Conservation (phyloP, 257 asterid genomes). For the Fraxinus cuspidata region DNA sequence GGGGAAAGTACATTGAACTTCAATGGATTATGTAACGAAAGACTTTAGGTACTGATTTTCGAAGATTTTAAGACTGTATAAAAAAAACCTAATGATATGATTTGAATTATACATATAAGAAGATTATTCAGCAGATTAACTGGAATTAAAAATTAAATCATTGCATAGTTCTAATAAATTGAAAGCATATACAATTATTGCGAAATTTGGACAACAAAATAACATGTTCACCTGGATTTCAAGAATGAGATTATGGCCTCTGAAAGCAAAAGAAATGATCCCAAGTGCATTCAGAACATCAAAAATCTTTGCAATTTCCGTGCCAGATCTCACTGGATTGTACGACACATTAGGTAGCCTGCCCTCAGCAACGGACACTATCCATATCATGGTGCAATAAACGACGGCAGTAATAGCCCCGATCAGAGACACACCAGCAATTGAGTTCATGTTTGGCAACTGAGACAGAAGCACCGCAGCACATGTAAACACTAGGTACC, state of each 20-base stretch:
- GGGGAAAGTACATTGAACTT: not conserved
- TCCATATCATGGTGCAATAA: constrained; percentile 80
- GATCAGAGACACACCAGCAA: constrained; percentile 79
- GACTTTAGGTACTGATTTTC: not conserved
- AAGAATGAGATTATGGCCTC: constrained; percentile 91
- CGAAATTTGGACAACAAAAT: not conserved
- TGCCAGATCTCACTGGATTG: constrained; percentile 43
- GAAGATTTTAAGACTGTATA: no score
- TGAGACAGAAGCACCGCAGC: constrained; percentile 79
- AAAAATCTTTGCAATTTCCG: constrained; percentile 42
- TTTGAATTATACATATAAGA: not conserved
- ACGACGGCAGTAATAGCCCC: constrained; percentile 87
- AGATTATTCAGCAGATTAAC: not conserved
- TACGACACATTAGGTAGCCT: constrained; percentile 67
- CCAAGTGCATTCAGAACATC: constrained; percentile 82
- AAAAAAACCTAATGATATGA: no score
- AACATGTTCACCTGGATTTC: constrained; percentile 71
- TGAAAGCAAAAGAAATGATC: constrained; percentile 81
- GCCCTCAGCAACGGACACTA: constrained; percentile 66
- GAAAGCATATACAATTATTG: not conserved
- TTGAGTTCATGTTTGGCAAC: constrained; percentile 88
- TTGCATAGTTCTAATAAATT: not conserved
- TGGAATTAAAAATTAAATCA: not conserved
- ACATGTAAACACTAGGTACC: constrained; percentile 86
- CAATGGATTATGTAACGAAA: not conserved